Conservation (phyloP, 2,329 filamentous ascomycete species). For the Coniella lustricola region DNA sequence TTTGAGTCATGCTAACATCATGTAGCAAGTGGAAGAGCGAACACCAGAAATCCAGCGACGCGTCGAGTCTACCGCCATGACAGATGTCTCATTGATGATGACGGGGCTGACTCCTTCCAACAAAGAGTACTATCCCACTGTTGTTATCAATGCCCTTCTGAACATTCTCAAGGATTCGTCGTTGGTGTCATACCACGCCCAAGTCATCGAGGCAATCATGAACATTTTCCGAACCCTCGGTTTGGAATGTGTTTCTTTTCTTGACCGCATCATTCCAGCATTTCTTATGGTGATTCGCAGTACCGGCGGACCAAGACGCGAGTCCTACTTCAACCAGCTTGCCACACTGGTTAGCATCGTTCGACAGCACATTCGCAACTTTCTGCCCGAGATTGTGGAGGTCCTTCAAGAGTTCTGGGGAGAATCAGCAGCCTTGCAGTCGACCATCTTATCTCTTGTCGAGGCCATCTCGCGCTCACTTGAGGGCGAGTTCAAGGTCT, state of each 20-base stretch:
- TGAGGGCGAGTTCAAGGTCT: slow-evolving; percentile 97
- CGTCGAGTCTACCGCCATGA: slow-evolving; percentile 59
- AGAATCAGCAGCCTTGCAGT: slow-evolving; percentile 69
- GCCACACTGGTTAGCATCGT: slow-evolving; percentile 92
- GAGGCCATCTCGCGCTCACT: slow-evolving; percentile 90
- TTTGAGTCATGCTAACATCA: background rate
- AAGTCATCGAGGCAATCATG: slow-evolving; percentile 96
- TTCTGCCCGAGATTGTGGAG: slow-evolving; percentile 77
- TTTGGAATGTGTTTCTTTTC: slow-evolving; percentile 90
- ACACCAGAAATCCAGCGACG: slow-evolving; percentile 72
- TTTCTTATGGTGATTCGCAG: slow-evolving; percentile 85
- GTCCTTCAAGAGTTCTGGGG: slow-evolving; percentile 90
- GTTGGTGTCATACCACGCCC: slow-evolving; percentile 81
- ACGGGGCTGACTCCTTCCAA: slow-evolving; percentile 90
- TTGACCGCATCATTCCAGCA: slow-evolving; percentile 88
- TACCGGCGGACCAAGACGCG: slow-evolving; percentile 69
- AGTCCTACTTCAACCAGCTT: slow-evolving; percentile 96
- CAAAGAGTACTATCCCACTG: slow-evolving; percentile 97
- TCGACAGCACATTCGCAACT: slow-evolving; percentile 89
- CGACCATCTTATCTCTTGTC: slow-evolving; percentile 84
- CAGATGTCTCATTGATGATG: slow-evolving; percentile 97
- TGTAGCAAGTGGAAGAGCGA: slow-evolving; percentile 73
- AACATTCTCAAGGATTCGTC: slow-evolving; percentile 89
- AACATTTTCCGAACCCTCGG: slow-evolving; percentile 96
- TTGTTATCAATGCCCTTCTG: slow-evolving; percentile 92